Conservation (phyloP, 495 filamentous ascomycete species). For the Aspergillus haitiensis region DNA sequence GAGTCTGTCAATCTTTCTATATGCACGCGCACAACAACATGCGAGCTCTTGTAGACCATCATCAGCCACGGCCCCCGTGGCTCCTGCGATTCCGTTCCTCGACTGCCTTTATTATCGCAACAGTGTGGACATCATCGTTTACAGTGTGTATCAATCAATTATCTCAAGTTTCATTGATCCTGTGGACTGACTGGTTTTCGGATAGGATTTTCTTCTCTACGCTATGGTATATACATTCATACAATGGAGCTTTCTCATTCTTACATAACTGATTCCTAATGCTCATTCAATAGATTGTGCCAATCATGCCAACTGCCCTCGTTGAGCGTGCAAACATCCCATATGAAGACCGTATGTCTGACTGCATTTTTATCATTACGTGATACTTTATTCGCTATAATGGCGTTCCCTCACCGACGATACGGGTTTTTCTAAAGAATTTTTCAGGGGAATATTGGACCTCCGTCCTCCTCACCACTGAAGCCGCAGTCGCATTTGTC, state of each 20-base stretch:
- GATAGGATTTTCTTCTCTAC: conserved; percentile 47
- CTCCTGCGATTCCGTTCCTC: conserved; percentile 57
- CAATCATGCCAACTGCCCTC: conserved; percentile 64
- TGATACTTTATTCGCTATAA: too few species aligned
- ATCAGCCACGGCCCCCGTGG: conserved; percentile 35
- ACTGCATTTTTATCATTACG: conserved; percentile 31
- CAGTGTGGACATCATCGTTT: conserved; percentile 63
- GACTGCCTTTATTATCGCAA: conserved; percentile 59
- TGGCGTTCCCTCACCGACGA: not conserved
- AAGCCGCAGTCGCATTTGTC: conserved; percentile 57
- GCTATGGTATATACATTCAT: conserved; percentile 32
- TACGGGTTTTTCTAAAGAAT: not conserved
- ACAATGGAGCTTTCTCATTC: not conserved
- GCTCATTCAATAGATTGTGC: conserved; percentile 45
- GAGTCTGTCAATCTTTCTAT: too few species aligned
- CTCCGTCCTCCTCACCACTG: conserved; percentile 56
- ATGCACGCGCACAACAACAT: not conserved
- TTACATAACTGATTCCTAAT: not conserved
- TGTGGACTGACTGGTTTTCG: not conserved
- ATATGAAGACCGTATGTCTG: conserved; percentile 51
- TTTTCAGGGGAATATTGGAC: conserved; percentile 36
- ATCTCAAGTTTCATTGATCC: conserved; percentile 8
- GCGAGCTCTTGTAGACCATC: not conserved
- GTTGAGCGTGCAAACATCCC: conserved; percentile 52
- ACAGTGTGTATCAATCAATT: conserved; percentile 56